A percentile compares a stretch with the other conserved stretches of the same genome.
Evolutionary conservation across 1,139 yeast species (phyloP).

Genomic region (Pichia kudriavzevii): DNA sequence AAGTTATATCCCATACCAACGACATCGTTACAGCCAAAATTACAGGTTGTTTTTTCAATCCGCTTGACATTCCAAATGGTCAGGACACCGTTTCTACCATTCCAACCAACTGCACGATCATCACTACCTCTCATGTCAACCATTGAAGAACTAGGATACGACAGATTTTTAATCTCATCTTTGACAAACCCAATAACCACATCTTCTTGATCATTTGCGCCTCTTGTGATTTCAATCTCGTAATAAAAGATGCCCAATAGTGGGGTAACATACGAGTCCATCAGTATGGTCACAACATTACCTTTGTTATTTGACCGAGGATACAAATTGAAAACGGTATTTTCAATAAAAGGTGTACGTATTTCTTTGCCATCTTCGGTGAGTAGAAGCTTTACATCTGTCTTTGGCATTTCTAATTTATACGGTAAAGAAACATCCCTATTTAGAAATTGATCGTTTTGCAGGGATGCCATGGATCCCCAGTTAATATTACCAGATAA

Average conservation of each 20-base stretch:
- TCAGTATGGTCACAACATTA: slow-evolving; percentile 6
- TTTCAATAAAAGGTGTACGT: slow-evolving; percentile 6
- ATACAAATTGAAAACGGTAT: slow-evolving; percentile 8
- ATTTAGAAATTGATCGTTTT: not conserved
- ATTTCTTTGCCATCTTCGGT: slow-evolving; percentile 2
- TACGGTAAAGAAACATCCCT: slow-evolving; percentile 9
- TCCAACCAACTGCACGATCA: slow-evolving; percentile 47
- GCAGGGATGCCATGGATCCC: slow-evolving; percentile 2
- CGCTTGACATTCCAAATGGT: slow-evolving; percentile 33
- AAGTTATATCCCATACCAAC: slow-evolving; percentile 85
- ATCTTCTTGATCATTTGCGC: slow-evolving; percentile 33
- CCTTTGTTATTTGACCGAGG: slow-evolving; percentile 8
- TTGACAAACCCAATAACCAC: slow-evolving; percentile 36
- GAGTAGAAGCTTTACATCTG: slow-evolving; percentile 1
- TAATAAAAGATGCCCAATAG: slow-evolving; percentile 45
- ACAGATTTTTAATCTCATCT: slow-evolving; percentile 17
- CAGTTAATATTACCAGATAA: slow-evolving; percentile 8
- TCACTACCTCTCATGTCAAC: slow-evolving; percentile 39
- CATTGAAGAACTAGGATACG: slow-evolving; percentile 1
- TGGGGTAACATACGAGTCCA: slow-evolving; percentile 8
- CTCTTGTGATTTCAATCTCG: slow-evolving; percentile 41
- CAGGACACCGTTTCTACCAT: slow-evolving; percentile 49
- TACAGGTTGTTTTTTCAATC: slow-evolving; percentile 36
- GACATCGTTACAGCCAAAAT: slow-evolving; percentile 50
- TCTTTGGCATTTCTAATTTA: slow-evolving; percentile 1